Evolutionary conservation across 2,329 filamentous ascomycete genomes (phyloP), one percentile per base, ranked within the genome.

Genomic region (Cordyceps pruinosa): DNA sequence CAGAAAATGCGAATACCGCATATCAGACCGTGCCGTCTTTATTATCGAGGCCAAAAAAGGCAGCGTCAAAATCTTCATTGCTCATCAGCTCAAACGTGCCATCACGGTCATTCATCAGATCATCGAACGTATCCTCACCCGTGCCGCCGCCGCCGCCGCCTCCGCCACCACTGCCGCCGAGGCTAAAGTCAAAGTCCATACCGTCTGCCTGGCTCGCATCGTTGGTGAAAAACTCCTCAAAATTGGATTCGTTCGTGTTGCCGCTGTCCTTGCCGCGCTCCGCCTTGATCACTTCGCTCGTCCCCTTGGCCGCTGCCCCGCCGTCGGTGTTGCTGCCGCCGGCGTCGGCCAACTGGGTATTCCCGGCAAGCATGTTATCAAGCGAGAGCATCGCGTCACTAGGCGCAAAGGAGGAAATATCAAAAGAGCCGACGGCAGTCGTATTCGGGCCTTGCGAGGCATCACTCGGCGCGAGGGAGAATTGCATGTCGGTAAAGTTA

Each of bases 401-500:
- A 1, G 71, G 65, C 5, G 70, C 71, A 64, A 80, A 79, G 13
- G 72, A 71, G 2, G 75, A 66, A 13, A 78, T 66, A 55, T 80
- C 77, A 61, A 80, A 79, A 5, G 74, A 45, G 10, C 70, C 7
- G 71, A 66, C 57, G 75, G 56, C 67, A 66, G 13, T 63, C 51
- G 21, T 61, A 63, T 28, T 62, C 37, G 30, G 56, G 56, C 17
- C 65, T 59, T 45, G 68, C 65, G 30, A 56, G 57, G 67, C 67
- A 49, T 68, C 70, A 9, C 73, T 60, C 1, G 79, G 76, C 2
- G 77, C 80, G 5, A 82, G 69, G 0, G 77, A 75, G 61, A 83
- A 83, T 35, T 79, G 74, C 78, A 82, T 82, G 60, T 82, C 73
- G 15, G 80, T 82, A 62, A 82, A 83, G 60, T 76, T 76, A n/a